A percentile compares a stretch with the other conserved stretches of the same genome.
Evolutionary conservation across 1,284 basidiomycete species (phyloP).

Genomic region (Phenoliferia sp.): DNA sequence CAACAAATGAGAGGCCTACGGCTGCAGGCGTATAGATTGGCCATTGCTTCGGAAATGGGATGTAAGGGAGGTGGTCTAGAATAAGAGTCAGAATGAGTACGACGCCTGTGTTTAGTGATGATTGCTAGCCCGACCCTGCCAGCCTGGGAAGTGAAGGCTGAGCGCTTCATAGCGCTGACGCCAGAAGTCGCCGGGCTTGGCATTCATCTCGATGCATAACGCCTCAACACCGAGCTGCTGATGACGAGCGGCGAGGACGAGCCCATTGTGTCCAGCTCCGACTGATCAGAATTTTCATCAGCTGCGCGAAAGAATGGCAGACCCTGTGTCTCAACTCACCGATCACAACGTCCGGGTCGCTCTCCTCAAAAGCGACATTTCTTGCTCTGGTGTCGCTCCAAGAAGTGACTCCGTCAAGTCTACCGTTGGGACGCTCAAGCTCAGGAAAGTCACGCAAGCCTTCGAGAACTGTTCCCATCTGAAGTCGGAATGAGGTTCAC

Average conservation of each 20-base stretch:
- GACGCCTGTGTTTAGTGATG: neutral
- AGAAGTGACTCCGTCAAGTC: neutral
- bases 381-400: neutral
- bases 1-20: constrained; percentile 14
- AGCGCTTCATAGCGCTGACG: constrained; percentile 45
- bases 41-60: constrained; percentile 50
- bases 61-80: constrained; percentile 48
- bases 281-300: neutral
- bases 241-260: constrained; percentile 37
- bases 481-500: neutral
- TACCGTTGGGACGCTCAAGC: neutral
- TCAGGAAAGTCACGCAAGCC: neutral
- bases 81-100: neutral
- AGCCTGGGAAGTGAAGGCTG: constrained; percentile 46
- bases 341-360: neutral
- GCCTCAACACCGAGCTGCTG: constrained; percentile 32
- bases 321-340: too few relatives aligned
- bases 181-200: constrained; percentile 58
- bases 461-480: neutral
- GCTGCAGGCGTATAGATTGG: constrained; percentile 47
- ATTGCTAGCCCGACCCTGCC: constrained; percentile 52
- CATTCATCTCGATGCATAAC: constrained; percentile 35
- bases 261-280: constrained; percentile 35
- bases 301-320: too few relatives aligned
- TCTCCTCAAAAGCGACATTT: neutral